Evolutionary conservation across 2,329 filamentous ascomycete genomes (phyloP).

Genomic region (Metarhizium guizhouense): DNA sequence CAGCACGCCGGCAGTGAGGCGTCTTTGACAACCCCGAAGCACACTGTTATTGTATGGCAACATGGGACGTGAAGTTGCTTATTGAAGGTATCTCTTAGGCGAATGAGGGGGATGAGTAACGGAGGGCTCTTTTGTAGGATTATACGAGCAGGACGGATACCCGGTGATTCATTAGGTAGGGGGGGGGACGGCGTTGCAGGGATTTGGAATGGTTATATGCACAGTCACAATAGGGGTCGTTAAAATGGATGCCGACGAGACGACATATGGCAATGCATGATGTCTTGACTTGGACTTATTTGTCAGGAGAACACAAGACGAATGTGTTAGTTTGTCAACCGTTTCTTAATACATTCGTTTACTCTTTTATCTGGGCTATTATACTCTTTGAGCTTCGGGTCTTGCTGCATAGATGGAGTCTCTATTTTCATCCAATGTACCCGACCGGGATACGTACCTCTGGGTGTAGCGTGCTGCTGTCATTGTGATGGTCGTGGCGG

Average conservation of each 20-base stretch:
- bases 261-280: not conserved
- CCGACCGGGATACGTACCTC: no score
- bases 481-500: no score
- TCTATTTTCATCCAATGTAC: no score
- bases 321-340: not conserved
- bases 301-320: not conserved
- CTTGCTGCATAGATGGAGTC: no score
- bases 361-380: not conserved
- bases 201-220: not conserved
- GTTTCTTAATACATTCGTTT: not conserved
- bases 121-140: conserved; percentile 1
- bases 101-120: not conserved
- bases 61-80: not conserved
- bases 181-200: conserved; percentile 1
- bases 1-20: not conserved
- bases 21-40: not conserved
- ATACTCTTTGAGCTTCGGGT: no score
- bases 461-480: no score
- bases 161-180: not conserved
- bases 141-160: conserved; percentile 3
- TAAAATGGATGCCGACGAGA: not conserved
- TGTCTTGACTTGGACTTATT: not conserved
- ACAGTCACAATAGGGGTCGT: not conserved
- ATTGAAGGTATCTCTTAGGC: not conserved
- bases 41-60: not conserved